These are phyloP conservation scores for Blastocystis sp. DNA, from an alignment of 352 stramenopile species.

Conservation along the genomic window DNA sequence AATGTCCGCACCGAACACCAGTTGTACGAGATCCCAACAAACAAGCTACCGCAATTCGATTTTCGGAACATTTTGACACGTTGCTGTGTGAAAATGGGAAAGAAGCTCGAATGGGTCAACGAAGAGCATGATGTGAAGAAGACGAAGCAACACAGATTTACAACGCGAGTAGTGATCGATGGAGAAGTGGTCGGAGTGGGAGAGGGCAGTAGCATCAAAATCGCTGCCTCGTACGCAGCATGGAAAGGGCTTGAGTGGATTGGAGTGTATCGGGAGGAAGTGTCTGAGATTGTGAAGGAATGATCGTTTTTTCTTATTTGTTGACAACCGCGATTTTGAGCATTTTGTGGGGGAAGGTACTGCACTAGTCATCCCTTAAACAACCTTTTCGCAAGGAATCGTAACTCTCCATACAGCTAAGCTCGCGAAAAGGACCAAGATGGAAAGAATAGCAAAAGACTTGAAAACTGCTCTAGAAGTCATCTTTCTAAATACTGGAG, in stretches of 20 bases:
- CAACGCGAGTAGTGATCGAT: background rate
- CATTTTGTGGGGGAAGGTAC: background rate
- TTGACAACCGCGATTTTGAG: background rate
- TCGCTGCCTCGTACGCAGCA: background rate
- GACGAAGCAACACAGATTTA: background rate
- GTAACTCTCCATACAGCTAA: background rate
- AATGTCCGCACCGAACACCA: background rate
- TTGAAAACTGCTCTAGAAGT: constrained; percentile 17
- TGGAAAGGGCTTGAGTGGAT: constrained; percentile 6
- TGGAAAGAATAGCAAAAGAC: constrained; percentile 39
- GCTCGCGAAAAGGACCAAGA: background rate
- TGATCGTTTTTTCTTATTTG: background rate
- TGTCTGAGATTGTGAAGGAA: background rate
- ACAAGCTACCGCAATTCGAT: constrained; percentile 2
- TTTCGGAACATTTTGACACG: background rate
- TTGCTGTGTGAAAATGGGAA: background rate
- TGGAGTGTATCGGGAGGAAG: background rate
- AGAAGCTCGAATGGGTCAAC: constrained; percentile 4
- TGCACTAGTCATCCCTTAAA: background rate
- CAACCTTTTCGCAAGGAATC: background rate
- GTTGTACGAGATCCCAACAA: background rate
- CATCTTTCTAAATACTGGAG: constrained; percentile 23
- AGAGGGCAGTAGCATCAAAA: background rate
- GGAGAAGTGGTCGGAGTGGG: background rate
- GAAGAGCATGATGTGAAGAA: background rate